Evolutionary conservation across 495 filamentous ascomycete genomes (phyloP), one percentile per base, ranked within the genome.

Genomic region (Trichoderma parareesei): DNA sequence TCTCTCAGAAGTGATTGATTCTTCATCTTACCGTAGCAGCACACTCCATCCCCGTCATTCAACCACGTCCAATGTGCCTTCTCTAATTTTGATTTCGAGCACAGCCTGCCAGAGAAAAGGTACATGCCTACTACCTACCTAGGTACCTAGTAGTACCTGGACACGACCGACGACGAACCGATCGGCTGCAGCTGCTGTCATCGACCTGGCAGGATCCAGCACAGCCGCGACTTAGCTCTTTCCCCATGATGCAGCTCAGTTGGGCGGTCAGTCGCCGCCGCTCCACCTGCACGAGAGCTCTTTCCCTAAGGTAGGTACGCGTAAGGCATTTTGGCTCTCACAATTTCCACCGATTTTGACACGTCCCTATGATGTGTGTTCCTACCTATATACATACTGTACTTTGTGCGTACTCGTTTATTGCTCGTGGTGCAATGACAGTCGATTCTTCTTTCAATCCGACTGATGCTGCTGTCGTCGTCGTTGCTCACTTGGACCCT

Each of bases 401-500:
- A 57, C 53, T 57, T 14, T 57, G 53, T 57, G 53, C 53, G 53
- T 57, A 37, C 53, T 57, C 10, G 20, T 27, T n/a, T 57, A 57
- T 37, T 57, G 27, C 18, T 57, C 37, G 27, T 8, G 33, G 18
- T 57, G 33, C 53, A 38, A 35, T 4, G 27, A 0, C 27, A 16
- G 4, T 57, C 14, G 27, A 14, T 57, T 11, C 13, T 57, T 2
- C 11, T 14, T 10, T 0, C 27, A 14, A 35, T 9, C 37, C 53
- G 9, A 3, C 3, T 57, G 53, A 49, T 37, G 33, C 14, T 57
- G 53, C 5, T 38, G 27, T 37, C 20, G 53, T 35, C 14, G 53
- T 14, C 37, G 27, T 2, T 13, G 2, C 13, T 57, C 7, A 33
- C 35, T 3, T 33, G 9, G 9, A 27, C 53, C 11, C 2, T 37